Base-by-base conservation (phyloP, 2,329 filamentous ascomycete genomes). In the Trichoderma sp. region DNA sequence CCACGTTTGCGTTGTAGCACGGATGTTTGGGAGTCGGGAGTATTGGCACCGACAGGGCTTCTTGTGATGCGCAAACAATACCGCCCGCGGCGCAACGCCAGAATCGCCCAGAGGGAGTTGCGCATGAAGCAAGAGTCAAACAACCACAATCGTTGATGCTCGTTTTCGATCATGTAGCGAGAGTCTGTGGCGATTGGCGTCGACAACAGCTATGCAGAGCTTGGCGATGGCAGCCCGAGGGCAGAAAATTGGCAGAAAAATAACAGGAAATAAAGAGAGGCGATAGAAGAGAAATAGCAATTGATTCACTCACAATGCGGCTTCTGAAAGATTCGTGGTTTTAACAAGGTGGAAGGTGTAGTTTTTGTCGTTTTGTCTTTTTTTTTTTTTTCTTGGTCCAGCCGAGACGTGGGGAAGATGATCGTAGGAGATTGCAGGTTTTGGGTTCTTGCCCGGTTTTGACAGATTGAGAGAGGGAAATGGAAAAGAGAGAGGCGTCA, bases 391-490 rank as follows among this genome's bases (percentile, higher is more conserved):
- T 18, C 54, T 34, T 66, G 63, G 63, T 51, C 64, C 52, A 66
- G 64, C 64, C 64, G 39, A 66, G 37, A 55, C 64, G 64, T 39
- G 54, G 64, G 54, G 39, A 59, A 51, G 39, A 24, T 49, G n/a
- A 18, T 58, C 16, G 39, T 6, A 16, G 39, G 39, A 26, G 59
- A 59, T 16, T n/a, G 64, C 64, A 66, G 34, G 39, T 68, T 37
- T 21, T 37, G 16, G 30, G 43, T 21, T 32, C 43, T 18, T 68
- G 24, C 32, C 54, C 21, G 65, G 24, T 56, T 68, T 59, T 67
- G 65, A 54, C 34, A 46, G 56, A 43, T 60, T 68, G 65, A 60
- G 46, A 60, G 52, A 59, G 30, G 21, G 55, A 60, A 68, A 39
- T 30, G 65, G 34, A 54, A 28, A 37, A 66, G 34, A 46, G 34